phyloP scores from a whole-genome alignment of 805 yeast genomes.

The Hanseniaspora valbyensis region DNA sequence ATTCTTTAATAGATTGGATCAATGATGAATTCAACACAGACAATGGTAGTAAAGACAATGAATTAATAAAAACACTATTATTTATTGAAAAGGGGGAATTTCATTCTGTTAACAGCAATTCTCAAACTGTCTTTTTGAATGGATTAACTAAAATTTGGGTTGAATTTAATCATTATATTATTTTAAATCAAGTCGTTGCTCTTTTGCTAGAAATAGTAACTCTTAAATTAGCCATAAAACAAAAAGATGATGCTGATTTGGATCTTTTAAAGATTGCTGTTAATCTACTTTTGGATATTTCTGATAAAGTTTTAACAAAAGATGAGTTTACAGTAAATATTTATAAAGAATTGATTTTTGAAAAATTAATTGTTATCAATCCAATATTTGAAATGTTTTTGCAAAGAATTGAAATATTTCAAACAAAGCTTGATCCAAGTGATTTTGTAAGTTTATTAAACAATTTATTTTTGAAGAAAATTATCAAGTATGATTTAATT shows the following conservation, averaged over 20 bases:
- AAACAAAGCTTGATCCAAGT: conserved; percentile 39
- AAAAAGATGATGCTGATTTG: conserved; percentile 25
- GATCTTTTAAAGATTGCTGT: conserved; percentile 20
- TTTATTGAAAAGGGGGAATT: conserved; percentile 63
- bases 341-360: not conserved
- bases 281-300: conserved; percentile 19
- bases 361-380: conserved; percentile 19
- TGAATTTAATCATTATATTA: conserved; percentile 24
- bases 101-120: conserved; percentile 18
- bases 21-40: conserved; percentile 16
- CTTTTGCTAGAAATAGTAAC: conserved; percentile 28
- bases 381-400: conserved; percentile 31
- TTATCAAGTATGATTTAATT: not conserved
- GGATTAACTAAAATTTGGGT: conserved; percentile 13
- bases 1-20: conserved; percentile 13
- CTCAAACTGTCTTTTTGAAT: conserved; percentile 17
- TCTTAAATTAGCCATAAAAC: conserved; percentile 23
- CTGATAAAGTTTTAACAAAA: not conserved
- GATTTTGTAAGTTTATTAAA: conserved; percentile 33
- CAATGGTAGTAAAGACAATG: conserved; percentile 19
- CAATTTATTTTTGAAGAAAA: conserved; percentile 23
- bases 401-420: conserved; percentile 39
- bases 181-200: conserved; percentile 24
- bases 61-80: conserved; percentile 28
- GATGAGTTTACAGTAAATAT: not conserved